Base-by-base conservation (phyloP, 2,329 filamentous ascomycete species). In the Cryoendolithus antarcticus region DNA sequence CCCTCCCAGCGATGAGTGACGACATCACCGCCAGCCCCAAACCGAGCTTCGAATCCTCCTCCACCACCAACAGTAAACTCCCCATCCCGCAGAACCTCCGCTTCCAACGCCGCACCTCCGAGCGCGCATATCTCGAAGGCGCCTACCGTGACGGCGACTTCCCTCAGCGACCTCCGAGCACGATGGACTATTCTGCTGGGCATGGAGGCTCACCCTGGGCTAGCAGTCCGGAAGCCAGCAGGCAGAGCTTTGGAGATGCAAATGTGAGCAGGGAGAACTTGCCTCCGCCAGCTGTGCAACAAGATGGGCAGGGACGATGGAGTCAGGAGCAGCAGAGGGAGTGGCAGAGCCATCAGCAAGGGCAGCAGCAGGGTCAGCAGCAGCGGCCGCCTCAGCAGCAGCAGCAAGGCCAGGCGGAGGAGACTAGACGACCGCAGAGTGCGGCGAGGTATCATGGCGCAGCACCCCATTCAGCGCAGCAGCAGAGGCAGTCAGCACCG, bases 151-250 rank as follows among this genome's bases (percentile, higher is more conserved):
- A 53, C 42, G 38, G 44, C n/a, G 44, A 44, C 34, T 27, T 27
- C 6, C 24, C 24, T 4, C 24, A 27, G 7, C 24, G 24, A 6
- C 24, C 24, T 27, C 41, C 46, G 24, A 50, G 50, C 7, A 47
- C 51, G 12, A 83, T 83, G 79, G 79, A 83, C 57, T 83, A 82
- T 58, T 77, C 76, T 40, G 46, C 42, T 4, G 47, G 72, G 33
- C 65, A 65, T 29, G 77, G 69, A 38, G 50, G 65, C 40, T 80
- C 76, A 29, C 79, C 79, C 39, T 83, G 79, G 79, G 77, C 70
- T 8, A 68, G 67, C 9, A 72, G 74, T 38, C 74, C 73, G 41
- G 67, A 66, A 49, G 70, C 59, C 57, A 71, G 59, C 57, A 66
- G 64, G 38, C 54, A 57, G 41, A 60, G 62, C 43, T 69, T 71